Conservation (phyloP, 1,284 basidiomycete species). For the Puccinia coronata region DNA sequence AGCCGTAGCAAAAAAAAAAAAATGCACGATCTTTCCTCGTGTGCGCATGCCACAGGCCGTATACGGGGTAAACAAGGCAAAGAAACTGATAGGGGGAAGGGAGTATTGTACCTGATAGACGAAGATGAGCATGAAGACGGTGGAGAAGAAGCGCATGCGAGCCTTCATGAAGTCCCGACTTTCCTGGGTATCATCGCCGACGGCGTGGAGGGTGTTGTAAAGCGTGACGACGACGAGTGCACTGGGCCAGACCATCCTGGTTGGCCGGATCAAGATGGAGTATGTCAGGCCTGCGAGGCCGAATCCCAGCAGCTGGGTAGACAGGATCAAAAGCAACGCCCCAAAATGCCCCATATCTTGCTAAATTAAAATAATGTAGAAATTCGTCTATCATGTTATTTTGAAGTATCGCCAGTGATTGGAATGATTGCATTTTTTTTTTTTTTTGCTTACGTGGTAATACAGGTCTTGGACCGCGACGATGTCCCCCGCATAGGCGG, state of each 20-base stretch:
- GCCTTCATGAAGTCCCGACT: slow-evolving; percentile 21
- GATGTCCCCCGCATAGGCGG: slow-evolving; percentile 49
- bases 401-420: too few relatives aligned
- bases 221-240: slow-evolving; percentile 59
- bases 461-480: slow-evolving; percentile 55
- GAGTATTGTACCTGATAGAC: slow-evolving; percentile 30
- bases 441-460: slow-evolving; percentile 61
- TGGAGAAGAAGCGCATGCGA: slow-evolving; percentile 43
- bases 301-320: slow-evolving; percentile 65
- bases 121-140: slow-evolving; percentile 32
- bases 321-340: slow-evolving; percentile 62
- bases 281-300: slow-evolving; percentile 62
- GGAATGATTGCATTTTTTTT: too few relatives aligned
- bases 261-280: slow-evolving; percentile 56
- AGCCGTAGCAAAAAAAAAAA: too few relatives aligned
- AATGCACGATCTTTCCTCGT: too few relatives aligned
- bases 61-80: too few relatives aligned
- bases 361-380: slow-evolving; percentile 59
- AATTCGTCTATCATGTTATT: too few relatives aligned
- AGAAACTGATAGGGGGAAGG: neutral
- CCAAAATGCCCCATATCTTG: slow-evolving; percentile 56
- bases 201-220: slow-evolving; percentile 58
- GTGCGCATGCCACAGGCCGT: too few relatives aligned
- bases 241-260: slow-evolving; percentile 57
- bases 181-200: slow-evolving; percentile 36